These are phyloP conservation scores for Herpetospermum pedunculosum DNA, from an alignment of 306 rosid species.

Conservation along the genomic window DNA sequence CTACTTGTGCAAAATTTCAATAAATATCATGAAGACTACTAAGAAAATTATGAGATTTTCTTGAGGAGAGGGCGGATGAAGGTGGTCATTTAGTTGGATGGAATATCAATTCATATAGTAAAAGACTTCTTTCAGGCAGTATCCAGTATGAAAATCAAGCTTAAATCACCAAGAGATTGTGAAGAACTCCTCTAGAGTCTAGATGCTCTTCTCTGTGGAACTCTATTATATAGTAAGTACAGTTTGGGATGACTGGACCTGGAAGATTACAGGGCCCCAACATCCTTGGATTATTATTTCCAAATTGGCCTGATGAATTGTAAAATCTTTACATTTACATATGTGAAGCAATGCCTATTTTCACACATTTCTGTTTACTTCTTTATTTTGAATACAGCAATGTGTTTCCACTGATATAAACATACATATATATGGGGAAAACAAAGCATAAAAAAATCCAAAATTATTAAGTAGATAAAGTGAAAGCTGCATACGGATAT, in stretches of 20 bases:
- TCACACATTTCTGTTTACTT: not conserved
- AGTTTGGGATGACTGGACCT: not conserved
- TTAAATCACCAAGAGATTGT: not conserved
- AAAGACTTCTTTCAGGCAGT: not conserved
- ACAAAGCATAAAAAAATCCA: conserved; percentile 2
- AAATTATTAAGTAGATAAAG: not conserved
- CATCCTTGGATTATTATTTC: not conserved
- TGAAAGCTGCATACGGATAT: conserved; percentile 64
- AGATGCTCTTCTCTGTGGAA: not conserved
- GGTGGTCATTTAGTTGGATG: not conserved
- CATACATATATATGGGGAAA: not conserved
- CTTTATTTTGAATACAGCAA: not conserved
- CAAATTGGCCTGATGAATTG: not conserved
- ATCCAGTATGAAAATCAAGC: not conserved
- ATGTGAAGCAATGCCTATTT: not conserved
- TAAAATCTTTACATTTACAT: not conserved
- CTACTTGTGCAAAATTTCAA: not conserved
- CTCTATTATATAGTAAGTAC: not conserved
- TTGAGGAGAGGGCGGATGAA: not conserved
- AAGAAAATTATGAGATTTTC: not conserved
- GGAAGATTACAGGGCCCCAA: not conserved
- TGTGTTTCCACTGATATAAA: conserved; percentile 1
- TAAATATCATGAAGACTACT: not conserved
- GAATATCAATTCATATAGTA: not conserved
- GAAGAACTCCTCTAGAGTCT: conserved; percentile 1